Evolutionary conservation across 2,329 filamentous ascomycete species (phyloP).

Genomic region (Aureobasidium musti): DNA sequence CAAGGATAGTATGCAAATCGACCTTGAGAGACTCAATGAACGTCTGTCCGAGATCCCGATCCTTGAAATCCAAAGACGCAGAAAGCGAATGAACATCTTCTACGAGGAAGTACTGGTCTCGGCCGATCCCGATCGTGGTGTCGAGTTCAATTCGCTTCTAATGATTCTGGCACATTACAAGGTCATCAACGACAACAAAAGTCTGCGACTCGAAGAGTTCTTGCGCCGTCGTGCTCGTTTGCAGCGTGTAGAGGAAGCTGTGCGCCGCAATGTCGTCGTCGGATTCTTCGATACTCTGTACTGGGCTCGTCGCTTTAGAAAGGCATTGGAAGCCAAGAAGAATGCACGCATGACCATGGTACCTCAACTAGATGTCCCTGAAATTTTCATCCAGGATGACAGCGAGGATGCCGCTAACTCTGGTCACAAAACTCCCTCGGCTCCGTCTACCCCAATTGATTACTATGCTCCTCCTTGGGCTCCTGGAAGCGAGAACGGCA

Average conservation of each 20-base stretch:
- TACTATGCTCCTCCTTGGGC: slow-evolving; percentile 41
- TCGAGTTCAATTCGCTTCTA: slow-evolving; percentile 86
- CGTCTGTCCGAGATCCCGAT: slow-evolving; percentile 74
- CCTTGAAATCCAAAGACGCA: slow-evolving; percentile 69
- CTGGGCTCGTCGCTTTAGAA: slow-evolving; percentile 81
- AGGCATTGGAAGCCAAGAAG: slow-evolving; percentile 69
- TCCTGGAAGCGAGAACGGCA: slow-evolving; percentile 37
- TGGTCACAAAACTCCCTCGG: slow-evolving; percentile 34
- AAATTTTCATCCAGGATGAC: slow-evolving; percentile 86
- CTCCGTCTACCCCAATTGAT: slow-evolving; percentile 34
- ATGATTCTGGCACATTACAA: slow-evolving; percentile 99
- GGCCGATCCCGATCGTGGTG: slow-evolving; percentile 83
- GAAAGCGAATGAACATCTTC: slow-evolving; percentile 86
- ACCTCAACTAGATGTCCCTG: slow-evolving; percentile 70
- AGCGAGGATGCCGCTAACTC: slow-evolving; percentile 45
- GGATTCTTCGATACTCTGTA: slow-evolving; percentile 96
- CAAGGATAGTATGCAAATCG: slow-evolving; percentile 51
- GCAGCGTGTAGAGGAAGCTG: slow-evolving; percentile 92
- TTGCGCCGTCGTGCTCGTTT: slow-evolving; percentile 83
- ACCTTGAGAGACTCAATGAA: slow-evolving; percentile 73
- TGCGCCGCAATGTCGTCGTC: slow-evolving; percentile 83
- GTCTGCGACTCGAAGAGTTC: slow-evolving; percentile 84
- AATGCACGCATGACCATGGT: slow-evolving; percentile 72
- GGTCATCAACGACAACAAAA: slow-evolving; percentile 97
- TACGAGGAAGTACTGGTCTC: slow-evolving; percentile 96